These are phyloP conservation scores for Fusarium sp. DNA, from an alignment of 2,329 filamentous ascomycete genomes.

Conservation along the genomic window DNA sequence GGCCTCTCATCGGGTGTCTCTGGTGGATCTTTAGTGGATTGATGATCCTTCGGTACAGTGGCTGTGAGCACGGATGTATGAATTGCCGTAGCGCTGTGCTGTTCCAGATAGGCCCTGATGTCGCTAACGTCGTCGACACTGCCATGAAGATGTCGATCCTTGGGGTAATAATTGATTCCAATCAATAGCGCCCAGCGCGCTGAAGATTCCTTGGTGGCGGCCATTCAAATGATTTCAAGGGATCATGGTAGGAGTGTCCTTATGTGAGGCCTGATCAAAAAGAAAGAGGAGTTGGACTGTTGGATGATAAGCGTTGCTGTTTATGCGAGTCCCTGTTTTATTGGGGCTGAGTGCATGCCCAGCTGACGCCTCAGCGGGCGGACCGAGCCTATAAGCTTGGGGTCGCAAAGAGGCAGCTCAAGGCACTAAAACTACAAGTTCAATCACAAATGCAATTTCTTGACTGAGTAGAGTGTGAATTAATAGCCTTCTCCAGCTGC, in stretches of 20 bases:
- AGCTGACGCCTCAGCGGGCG: background rate
- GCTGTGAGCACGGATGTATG: background rate
- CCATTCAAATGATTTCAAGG: fast-evolving
- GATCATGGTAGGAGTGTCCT: fast-evolving
- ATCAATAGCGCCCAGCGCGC: background rate
- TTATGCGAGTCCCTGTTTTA: background rate
- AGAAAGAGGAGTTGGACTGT: background rate
- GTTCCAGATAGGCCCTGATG: background rate
- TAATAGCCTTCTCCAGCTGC: fast-evolving
- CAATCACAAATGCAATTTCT: background rate
- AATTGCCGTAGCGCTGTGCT: background rate
- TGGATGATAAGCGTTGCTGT: background rate
- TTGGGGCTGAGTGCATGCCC: background rate
- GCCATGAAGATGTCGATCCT: background rate
- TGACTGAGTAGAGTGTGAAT: fast-evolving
- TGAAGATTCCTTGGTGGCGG: background rate
- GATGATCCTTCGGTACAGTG: background rate
- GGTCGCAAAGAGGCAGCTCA: background rate
- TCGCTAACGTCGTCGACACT: background rate
- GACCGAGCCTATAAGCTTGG: background rate
- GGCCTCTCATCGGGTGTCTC: background rate
- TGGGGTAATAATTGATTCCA: background rate
- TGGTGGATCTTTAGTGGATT: background rate
- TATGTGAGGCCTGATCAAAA: background rate
- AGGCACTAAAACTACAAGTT: background rate